Evolutionary conservation across 345 rosid species (phyloP).

Genomic region (Euphorbia peplus): DNA sequence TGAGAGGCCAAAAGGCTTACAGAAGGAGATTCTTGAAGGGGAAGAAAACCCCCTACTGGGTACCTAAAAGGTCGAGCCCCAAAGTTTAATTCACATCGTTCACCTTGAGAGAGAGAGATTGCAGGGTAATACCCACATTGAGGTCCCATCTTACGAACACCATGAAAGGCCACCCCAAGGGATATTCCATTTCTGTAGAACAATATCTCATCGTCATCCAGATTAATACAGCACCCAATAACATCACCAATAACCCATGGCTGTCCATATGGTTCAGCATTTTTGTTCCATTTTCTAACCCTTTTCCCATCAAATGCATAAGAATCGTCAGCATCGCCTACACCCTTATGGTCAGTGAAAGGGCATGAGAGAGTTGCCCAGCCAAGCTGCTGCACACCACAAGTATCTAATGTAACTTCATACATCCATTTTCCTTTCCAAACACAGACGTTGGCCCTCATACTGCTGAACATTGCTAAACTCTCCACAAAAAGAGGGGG

Average conservation of each 20-base stretch:
- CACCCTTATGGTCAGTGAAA: constrained; percentile 89
- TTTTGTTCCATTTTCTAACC: constrained; percentile 86
- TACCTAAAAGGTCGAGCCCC: constrained; percentile 80
- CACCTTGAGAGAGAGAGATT: constrained; percentile 87
- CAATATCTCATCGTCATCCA: constrained; percentile 63
- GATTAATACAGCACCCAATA: constrained; percentile 90
- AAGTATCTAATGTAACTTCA: constrained; percentile 86
- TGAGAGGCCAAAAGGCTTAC: constrained; percentile 41
- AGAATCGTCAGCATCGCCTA: constrained; percentile 97
- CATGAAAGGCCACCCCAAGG: constrained; percentile 75
- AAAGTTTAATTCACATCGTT: constrained; percentile 79
- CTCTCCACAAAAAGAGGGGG: constrained; percentile 83
- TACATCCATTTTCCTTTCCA: constrained; percentile 99
- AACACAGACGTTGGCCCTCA: constrained; percentile 76
- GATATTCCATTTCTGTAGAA: constrained; percentile 80
- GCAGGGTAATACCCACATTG: constrained; percentile 91
- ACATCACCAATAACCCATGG: constrained; percentile 90
- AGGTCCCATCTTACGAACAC: constrained; percentile 76
- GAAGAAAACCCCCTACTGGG: constrained; percentile 59
- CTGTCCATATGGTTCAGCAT: constrained; percentile 76
- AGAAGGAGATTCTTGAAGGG: constrained; percentile 65
- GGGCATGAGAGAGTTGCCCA: constrained; percentile 94
- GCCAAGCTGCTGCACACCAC: constrained; percentile 92
- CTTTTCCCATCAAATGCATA: constrained; percentile 97
- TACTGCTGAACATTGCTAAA: constrained; percentile 79